Conservation (phyloP, 352 stramenopile species). For the Hyaloperonospora brassicae region DNA sequence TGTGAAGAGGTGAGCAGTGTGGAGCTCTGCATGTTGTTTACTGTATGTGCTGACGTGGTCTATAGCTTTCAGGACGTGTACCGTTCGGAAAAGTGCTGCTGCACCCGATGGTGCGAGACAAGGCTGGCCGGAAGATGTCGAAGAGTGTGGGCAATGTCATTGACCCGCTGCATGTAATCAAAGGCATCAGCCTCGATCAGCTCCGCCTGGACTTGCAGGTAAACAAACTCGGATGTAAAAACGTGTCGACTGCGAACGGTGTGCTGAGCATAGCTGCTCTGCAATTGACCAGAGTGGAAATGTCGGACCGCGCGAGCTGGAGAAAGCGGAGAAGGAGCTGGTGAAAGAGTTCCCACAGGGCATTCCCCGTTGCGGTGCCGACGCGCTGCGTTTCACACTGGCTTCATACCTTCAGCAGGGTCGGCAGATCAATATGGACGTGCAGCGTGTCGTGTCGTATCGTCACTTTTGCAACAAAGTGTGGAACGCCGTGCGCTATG, state of each 20-base stretch:
- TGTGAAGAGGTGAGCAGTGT: conserved; percentile 87
- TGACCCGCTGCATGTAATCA: conserved; percentile 97
- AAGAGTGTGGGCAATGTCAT: conserved; percentile 99
- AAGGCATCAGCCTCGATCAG: conserved; percentile 91
- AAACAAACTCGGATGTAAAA: conserved; percentile 1
- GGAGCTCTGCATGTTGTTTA: not conserved
- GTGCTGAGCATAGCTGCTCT: too few species aligned
- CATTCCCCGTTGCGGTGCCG: conserved; percentile 96
- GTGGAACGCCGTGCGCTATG: conserved; percentile 81
- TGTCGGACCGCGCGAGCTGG: conserved; percentile 86
- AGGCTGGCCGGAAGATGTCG: conserved; percentile 99
- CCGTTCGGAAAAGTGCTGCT: conserved; percentile 98
- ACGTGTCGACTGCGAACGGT: not conserved
- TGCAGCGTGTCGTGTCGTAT: conserved; percentile 75
- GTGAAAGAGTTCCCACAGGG: conserved; percentile 95
- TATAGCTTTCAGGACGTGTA: conserved; percentile 87
- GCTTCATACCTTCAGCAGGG: conserved; percentile 90
- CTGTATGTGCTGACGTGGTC: not conserved
- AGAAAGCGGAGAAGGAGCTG: conserved; percentile 93
- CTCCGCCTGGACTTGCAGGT: conserved; percentile 90
- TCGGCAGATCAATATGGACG: conserved; percentile 85
- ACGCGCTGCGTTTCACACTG: conserved; percentile 96
- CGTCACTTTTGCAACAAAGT: conserved; percentile 88
- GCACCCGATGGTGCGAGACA: conserved; percentile 99
- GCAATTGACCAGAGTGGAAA: conserved; percentile 39